phyloP scores from a whole-genome alignment of 306 rosid genomes.

The Lathyrus aphaca region DNA sequence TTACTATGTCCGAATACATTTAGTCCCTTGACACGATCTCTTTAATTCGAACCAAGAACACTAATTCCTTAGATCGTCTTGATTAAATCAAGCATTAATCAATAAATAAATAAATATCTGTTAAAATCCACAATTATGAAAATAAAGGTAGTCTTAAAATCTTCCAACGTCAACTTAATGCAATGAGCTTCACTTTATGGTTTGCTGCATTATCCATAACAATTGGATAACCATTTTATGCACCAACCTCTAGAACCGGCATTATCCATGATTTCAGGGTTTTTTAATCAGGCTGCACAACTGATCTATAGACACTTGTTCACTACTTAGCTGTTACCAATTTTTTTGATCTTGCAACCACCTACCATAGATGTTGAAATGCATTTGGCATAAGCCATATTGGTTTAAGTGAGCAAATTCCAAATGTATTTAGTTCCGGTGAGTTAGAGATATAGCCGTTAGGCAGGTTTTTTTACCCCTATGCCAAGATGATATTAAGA shows the following conservation, averaged over 20 bases:
- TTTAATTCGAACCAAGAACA: neutral
- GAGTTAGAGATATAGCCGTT: neutral
- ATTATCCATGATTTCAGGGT: neutral
- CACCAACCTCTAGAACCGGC: too few relatives aligned
- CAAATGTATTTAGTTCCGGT: neutral
- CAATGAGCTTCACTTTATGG: neutral
- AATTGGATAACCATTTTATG: neutral
- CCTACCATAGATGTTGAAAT: neutral
- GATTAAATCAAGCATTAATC: neutral
- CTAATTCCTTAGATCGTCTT: neutral
- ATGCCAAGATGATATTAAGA: neutral
- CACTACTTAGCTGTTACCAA: neutral
- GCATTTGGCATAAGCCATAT: neutral
- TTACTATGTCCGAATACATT: neutral
- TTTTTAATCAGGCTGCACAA: neutral
- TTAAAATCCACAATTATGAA: neutral
- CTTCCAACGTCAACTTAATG: neutral
- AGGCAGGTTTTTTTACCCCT: neutral
- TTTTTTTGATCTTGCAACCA: neutral
- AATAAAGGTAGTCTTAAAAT: neutral
- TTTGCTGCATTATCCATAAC: conserved; percentile 1
- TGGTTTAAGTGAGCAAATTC: neutral
- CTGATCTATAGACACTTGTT: neutral
- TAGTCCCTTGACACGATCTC: neutral
- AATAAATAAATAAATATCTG: neutral